phyloP scores from a whole-genome alignment of 371 early-diverging fungal species.

The Sporodiniella umbellata region DNA sequence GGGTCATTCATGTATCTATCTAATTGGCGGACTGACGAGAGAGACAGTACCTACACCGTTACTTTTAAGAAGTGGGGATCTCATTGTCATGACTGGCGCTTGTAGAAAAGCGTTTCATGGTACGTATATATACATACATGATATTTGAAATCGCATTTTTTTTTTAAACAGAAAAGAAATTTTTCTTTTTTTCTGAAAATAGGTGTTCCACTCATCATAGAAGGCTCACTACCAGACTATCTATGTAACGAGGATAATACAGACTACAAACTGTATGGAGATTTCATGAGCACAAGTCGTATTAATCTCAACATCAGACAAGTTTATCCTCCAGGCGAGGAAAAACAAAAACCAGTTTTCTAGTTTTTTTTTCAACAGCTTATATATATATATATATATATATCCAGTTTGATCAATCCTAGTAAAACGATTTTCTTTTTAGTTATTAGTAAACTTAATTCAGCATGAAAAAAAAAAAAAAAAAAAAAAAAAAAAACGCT shows the following conservation, averaged over 20 bases:
- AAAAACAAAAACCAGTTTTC: background rate
- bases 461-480: too few relatives aligned
- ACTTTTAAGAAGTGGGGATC: conserved; percentile 77
- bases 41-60: conserved; percentile 69
- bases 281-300: conserved; percentile 57
- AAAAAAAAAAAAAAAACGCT: too few relatives aligned
- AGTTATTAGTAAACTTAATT: too few relatives aligned
- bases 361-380: background rate
- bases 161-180: too few relatives aligned
- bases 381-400: background rate
- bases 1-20: conserved; percentile 77
- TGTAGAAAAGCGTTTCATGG: conserved; percentile 78
- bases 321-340: conserved; percentile 17
- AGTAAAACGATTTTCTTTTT: too few relatives aligned
- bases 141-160: too few relatives aligned
- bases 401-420: too few relatives aligned
- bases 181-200: background rate
- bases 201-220: conserved; percentile 30
- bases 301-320: conserved; percentile 55
- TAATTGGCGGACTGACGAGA: conserved; percentile 70
- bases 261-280: conserved; percentile 59
- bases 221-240: conserved; percentile 27
- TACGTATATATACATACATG: conserved; percentile 13
- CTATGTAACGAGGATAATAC: conserved; percentile 15
- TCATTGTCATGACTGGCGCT: conserved; percentile 77